phyloP scores from a whole-genome alignment of 345 rosid species.

The Euphorbia tirucalli region DNA sequence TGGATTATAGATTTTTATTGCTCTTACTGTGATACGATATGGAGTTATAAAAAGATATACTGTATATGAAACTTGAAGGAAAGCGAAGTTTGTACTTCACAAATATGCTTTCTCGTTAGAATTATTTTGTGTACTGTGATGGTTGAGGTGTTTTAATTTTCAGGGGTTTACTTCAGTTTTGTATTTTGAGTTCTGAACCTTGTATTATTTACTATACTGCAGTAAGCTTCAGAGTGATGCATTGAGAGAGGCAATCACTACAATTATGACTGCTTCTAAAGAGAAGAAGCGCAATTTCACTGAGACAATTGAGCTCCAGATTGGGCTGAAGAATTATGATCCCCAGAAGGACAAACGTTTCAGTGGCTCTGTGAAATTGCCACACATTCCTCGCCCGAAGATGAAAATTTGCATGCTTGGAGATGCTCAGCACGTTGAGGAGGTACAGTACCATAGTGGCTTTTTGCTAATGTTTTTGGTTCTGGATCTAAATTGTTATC shows the following conservation, averaged over 20 bases:
- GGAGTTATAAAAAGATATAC: not conserved
- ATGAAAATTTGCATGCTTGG: conserved; percentile 98
- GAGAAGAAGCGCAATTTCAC: conserved; percentile 78
- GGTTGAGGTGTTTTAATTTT: too few relatives aligned
- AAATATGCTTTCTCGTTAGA: not conserved
- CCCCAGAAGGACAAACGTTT: conserved; percentile 94
- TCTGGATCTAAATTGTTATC: not conserved
- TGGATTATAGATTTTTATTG: not conserved
- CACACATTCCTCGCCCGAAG: conserved; percentile 89
- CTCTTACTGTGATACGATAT: too few relatives aligned
- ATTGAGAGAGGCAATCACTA: conserved; percentile 73
- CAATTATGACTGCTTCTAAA: conserved; percentile 42
- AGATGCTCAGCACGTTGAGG: conserved; percentile 92
- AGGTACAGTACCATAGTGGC: conserved; percentile 39
- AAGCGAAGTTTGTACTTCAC: too few relatives aligned
- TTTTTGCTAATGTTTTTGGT: not conserved
- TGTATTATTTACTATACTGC: conserved; percentile 18
- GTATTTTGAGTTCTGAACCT: not conserved
- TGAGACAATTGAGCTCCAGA: conserved; percentile 90
- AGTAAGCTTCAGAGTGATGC: conserved; percentile 95
- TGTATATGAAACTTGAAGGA: too few relatives aligned
- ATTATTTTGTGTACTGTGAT: not conserved
- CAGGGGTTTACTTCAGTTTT: not conserved
- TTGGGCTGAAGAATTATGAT: conserved; percentile 92
- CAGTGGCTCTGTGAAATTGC: conserved; percentile 89